Evolutionary conservation across 176 grass and related monocot species (phyloP).

Genomic region (Miscanthus lutarioriparius): DNA sequence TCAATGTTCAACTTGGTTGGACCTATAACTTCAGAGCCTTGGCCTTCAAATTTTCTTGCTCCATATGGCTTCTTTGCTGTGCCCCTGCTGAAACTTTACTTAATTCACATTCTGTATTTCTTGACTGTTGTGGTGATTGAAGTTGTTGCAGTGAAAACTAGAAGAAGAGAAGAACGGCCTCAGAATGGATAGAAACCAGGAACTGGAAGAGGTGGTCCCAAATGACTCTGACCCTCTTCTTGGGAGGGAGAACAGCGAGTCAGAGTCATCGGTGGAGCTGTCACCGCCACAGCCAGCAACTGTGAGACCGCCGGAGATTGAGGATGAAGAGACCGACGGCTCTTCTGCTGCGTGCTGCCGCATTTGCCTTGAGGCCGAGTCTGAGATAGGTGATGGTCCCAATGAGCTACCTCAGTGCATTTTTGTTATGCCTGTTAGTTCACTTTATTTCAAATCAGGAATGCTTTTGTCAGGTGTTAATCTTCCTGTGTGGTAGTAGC

Average conservation of each 20-base stretch:
- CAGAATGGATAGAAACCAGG: constrained; percentile 40
- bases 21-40: neutral
- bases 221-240: constrained; percentile 61
- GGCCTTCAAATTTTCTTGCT: neutral
- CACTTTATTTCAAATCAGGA: neutral
- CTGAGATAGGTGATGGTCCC: constrained; percentile 58
- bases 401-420: neutral
- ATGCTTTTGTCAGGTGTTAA: neutral
- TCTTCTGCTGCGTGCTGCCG: constrained; percentile 77
- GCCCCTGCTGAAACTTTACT: constrained; percentile 11
- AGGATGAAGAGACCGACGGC: constrained; percentile 72
- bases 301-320: constrained; percentile 51
- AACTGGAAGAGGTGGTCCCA: constrained; percentile 17
- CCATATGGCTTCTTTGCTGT: neutral
- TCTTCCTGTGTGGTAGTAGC: neutral
- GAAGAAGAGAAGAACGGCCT: neutral
- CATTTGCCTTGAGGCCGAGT: constrained; percentile 86
- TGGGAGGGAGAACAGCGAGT: constrained; percentile 25
- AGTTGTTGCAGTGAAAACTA: constrained; percentile 11
- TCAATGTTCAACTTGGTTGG: constrained; percentile 20
- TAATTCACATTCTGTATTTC: constrained; percentile 12
- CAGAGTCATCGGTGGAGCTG: constrained; percentile 8
- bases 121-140: neutral
- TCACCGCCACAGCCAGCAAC: constrained; percentile 32
- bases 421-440: neutral